Base-by-base conservation (phyloP, 805 yeast species). In the Teunomyces barrocoloradensis region DNA sequence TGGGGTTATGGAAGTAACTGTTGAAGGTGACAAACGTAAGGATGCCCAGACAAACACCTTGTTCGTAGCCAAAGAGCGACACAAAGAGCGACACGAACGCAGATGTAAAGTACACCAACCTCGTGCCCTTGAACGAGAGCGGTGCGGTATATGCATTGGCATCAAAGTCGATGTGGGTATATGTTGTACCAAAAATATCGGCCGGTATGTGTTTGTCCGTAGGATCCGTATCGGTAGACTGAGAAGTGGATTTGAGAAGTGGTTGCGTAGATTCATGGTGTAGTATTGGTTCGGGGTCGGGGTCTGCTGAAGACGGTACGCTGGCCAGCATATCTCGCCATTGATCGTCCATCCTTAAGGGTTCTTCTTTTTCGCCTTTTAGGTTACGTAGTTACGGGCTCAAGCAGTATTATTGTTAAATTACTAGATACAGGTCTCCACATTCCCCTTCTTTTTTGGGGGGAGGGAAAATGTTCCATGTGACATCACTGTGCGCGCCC, bases 11-110 rank as follows among this genome's bases (percentile, higher is more conserved):
- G 66, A 88, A 90, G 65, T 84, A 88, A 17, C 70, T 71, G 51
- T 78, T 78, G 66, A 90, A 90, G 47, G 85, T 77, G 6, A 74
- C 77, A 43, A 87, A 89, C 1, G 94, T 86, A 45, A 91, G 71
- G 40, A 91, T 81, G 2, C 96, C 96, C 41, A 90, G 82, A 81
- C 91, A 88, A 42, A 89, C 96, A 48, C 97, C 97, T 66, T 90
- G 77, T 50, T 72, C 76, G 55, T 66, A 66, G 11, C 73, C 74
- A 51, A 68, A 68, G 36, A 68, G 57, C 34, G 75, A 69, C 12
- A 72, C 75, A 48, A 72, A 72, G 12, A 72, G 54, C 42, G 77
- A 72, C 6, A 73, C 75, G 52, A 72, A 73, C 5, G 73, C 77
- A 3, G 76, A 69, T 6, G 76, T 73, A 58, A 71, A 71, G 53